Evolutionary conservation across 345 rosid genomes (phyloP).

Genomic region (Hibiscus mutabilis): DNA sequence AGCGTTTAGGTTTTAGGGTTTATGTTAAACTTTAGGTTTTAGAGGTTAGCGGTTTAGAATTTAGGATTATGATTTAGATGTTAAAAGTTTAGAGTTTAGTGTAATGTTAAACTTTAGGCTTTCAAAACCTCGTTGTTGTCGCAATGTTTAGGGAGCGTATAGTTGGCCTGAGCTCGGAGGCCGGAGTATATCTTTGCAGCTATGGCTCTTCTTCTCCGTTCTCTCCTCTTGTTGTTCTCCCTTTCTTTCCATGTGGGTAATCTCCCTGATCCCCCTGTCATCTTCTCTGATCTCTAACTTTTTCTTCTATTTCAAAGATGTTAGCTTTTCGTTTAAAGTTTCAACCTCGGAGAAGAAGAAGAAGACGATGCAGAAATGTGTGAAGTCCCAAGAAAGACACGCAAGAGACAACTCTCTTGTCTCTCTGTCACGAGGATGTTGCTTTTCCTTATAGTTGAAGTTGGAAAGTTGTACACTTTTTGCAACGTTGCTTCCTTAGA

Average conservation of each 20-base stretch:
- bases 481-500: neutral
- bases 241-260: neutral
- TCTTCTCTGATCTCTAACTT: neutral
- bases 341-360: neutral
- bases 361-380: neutral
- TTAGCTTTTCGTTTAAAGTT: neutral
- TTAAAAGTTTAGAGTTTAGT: too few relatives aligned
- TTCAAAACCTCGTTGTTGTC: constrained; percentile 45
- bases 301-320: neutral
- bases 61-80: too few relatives aligned
- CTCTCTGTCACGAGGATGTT: constrained; percentile 12
- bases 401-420: neutral
- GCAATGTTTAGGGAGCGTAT: constrained; percentile 52
- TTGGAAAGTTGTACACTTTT: neutral
- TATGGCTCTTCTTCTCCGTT: constrained; percentile 65
- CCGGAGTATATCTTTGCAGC: constrained; percentile 92
- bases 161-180: constrained; percentile 81
- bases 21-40: too few relatives aligned
- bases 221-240: neutral
- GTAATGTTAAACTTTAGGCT: too few relatives aligned
- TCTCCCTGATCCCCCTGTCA: constrained; percentile 36
- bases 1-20: too few relatives aligned
- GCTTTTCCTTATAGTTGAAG: neutral
- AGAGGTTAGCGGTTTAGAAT: too few relatives aligned
- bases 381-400: neutral